Evolutionary conservation across 495 filamentous ascomycete species (phyloP).

Genomic region (Aspergillus cavernicola): DNA sequence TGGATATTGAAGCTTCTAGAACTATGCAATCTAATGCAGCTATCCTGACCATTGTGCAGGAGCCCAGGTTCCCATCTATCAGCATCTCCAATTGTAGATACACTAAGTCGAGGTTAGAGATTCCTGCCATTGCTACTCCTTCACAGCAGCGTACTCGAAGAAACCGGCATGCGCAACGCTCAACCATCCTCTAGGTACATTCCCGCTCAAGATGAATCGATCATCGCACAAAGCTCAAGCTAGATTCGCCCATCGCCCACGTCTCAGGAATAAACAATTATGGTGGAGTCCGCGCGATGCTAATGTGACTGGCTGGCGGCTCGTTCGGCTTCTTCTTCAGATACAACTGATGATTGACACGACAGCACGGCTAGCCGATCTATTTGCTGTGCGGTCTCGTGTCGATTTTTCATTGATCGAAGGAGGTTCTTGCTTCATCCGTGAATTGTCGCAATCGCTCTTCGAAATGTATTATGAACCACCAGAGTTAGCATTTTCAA

Average conservation of each 20-base stretch:
- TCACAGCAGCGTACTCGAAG: too few relatives aligned
- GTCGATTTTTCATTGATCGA: not conserved
- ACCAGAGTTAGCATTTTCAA: not conserved
- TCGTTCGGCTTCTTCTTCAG: not conserved
- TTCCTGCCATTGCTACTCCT: too few relatives aligned
- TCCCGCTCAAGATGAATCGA: too few relatives aligned
- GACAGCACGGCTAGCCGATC: slow-evolving; percentile 7
- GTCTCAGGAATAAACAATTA: slow-evolving; percentile 1
- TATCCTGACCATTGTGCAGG: too few relatives aligned
- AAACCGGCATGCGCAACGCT: too few relatives aligned
- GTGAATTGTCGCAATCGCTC: not conserved
- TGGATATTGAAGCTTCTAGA: too few relatives aligned
- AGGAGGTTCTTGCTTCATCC: not conserved
- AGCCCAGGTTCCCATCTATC: too few relatives aligned
- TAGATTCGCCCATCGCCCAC: not conserved
- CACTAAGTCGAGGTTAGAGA: too few relatives aligned
- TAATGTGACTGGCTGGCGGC: slow-evolving; percentile 1
- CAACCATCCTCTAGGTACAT: too few relatives aligned
- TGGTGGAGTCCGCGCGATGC: not conserved
- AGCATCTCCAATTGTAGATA: too few relatives aligned
- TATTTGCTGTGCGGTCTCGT: not conserved
- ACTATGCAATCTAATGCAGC: too few relatives aligned
- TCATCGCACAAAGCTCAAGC: not conserved
- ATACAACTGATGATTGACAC: not conserved
- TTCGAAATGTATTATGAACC: not conserved